Conservation (phyloP, 148 eudicot genomes). For the Rhododendron williamsianum region DNA sequence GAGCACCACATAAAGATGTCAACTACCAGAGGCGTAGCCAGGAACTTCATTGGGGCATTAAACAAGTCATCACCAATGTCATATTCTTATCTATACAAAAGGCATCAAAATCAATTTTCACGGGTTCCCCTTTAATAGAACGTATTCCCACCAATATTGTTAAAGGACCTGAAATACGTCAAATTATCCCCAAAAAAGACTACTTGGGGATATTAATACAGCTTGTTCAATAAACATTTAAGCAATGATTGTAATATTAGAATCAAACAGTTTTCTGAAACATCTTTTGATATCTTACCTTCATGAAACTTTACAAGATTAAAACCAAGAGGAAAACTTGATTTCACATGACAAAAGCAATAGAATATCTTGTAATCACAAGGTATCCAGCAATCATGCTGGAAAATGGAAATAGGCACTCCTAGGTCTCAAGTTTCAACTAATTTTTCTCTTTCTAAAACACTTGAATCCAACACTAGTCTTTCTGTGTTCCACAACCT, state of each 20-base stretch:
- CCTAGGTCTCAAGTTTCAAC: not conserved
- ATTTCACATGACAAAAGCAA: not conserved
- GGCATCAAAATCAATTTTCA: not conserved
- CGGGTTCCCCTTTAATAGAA: not conserved
- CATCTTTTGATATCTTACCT: not conserved
- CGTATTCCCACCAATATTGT: not conserved
- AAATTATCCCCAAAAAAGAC: not conserved
- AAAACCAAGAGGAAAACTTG: not conserved
- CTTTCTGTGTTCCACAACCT: not conserved
- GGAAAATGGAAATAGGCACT: not conserved
- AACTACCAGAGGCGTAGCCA: not conserved
- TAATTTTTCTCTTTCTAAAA: not conserved
- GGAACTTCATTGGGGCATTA: not conserved
- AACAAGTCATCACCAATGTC: not conserved
- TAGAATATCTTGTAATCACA: not conserved
- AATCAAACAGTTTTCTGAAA: not conserved
- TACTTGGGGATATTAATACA: not conserved
- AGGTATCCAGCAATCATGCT: not conserved
- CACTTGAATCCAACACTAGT: not conserved
- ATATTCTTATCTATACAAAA: not conserved
- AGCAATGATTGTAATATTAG: not conserved
- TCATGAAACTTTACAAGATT: not conserved
- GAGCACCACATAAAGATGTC: not conserved
- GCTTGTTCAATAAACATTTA: not conserved
- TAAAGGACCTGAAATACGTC: not conserved